Evolutionary conservation across 2,329 filamentous ascomycete species (phyloP).

Genomic region (Trichoderma oligosporum): DNA sequence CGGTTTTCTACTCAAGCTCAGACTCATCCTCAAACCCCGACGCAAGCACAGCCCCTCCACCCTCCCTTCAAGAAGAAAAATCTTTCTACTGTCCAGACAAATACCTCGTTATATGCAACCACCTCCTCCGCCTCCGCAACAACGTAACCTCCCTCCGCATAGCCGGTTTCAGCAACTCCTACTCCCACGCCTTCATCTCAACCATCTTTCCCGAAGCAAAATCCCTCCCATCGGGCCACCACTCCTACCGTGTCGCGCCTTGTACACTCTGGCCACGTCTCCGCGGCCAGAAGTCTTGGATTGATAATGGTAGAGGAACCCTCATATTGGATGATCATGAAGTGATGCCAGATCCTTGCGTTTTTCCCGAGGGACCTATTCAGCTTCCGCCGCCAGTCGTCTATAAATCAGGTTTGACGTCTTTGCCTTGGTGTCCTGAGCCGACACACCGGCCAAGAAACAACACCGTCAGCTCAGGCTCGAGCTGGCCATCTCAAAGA

Average conservation of each 20-base stretch:
- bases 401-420: slow-evolving; percentile 13
- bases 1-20: not conserved
- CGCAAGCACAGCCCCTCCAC: not conserved
- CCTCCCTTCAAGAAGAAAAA: not conserved
- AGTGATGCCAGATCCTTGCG: not conserved
- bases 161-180: slow-evolving; percentile 35
- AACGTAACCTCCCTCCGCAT: slow-evolving; percentile 34
- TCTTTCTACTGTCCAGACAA: slow-evolving; percentile 31
- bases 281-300: slow-evolving; percentile 28
- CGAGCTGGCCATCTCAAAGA: slow-evolving; percentile 8
- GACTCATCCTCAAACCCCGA: not conserved
- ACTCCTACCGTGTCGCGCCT: slow-evolving; percentile 31
- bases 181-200: slow-evolving; percentile 29
- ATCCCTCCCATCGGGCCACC: not conserved
- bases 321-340: slow-evolving; percentile 27
- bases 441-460: not conserved
- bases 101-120: slow-evolving; percentile 32
- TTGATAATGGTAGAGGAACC: slow-evolving; percentile 27
- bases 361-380: slow-evolving; percentile 26
- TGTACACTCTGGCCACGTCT: slow-evolving; percentile 33
- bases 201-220: slow-evolving; percentile 27
- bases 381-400: slow-evolving; percentile 28
- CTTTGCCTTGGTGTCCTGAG: not conserved
- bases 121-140: slow-evolving; percentile 30
- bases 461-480: not conserved